Conservation (phyloP, 169 alveolate species). For the Plasmodium reichenowi region DNA sequence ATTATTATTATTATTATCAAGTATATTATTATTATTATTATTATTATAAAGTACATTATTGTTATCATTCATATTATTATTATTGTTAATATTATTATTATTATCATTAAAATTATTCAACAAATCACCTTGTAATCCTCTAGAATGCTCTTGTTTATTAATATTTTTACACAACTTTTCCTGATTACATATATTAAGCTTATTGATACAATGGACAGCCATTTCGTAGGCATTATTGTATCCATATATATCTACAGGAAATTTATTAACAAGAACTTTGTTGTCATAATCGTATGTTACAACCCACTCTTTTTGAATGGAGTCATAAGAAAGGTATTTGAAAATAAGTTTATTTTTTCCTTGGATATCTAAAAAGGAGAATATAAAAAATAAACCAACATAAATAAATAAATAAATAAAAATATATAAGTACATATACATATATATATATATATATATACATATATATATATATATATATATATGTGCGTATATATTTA, state of each 20-base stretch:
- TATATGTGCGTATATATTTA: neutral
- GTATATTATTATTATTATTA: conserved; percentile 3
- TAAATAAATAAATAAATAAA: neutral
- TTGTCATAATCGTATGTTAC: conserved; percentile 72
- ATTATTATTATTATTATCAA: conserved; percentile 10
- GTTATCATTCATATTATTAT: too few species aligned
- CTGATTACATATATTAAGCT: conserved; percentile 51
- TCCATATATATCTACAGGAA: conserved; percentile 69
- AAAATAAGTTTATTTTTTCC: conserved; percentile 70
- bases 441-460: neutral
- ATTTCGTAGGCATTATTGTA: conserved; percentile 75
- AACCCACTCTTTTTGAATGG: conserved; percentile 76
- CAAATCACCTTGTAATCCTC: conserved; percentile 24
- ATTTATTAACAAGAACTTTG: conserved; percentile 65
- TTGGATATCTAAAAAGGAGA: conserved; percentile 31
- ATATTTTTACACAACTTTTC: conserved; percentile 46
- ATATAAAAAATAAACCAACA: neutral
- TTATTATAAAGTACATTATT: conserved; percentile 11
- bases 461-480: neutral
- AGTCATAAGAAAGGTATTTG: conserved; percentile 63
- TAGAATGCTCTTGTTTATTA: conserved; percentile 16
- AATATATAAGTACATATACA: neutral
- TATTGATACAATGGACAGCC: conserved; percentile 77
- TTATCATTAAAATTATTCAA: neutral
- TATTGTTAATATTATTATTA: neutral